These are phyloP conservation scores for Cyclocybe aegerita DNA, from an alignment of 768 basidiomycete genomes.

Conservation along the genomic window DNA sequence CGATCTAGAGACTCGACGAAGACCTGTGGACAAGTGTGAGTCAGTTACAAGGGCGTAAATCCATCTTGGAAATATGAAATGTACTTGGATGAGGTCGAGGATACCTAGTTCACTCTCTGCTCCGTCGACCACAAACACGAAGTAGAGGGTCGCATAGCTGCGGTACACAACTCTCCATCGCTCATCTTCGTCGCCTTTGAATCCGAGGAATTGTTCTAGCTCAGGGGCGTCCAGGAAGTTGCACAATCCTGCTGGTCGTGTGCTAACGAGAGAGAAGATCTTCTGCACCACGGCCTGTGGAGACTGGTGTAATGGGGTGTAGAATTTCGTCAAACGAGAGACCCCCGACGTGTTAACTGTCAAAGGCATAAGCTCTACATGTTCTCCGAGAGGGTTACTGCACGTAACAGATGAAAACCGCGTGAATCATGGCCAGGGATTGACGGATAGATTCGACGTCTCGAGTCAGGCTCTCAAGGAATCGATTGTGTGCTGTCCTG, in stretches of 20 bases:
- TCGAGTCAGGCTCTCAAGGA: not conserved
- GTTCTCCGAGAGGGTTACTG: not conserved
- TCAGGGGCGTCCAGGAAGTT: conserved; percentile 96
- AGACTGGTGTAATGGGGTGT: conserved; percentile 72
- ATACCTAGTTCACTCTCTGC: conserved; percentile 97
- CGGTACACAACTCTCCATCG: conserved; percentile 89
- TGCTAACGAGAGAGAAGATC: conserved; percentile 86
- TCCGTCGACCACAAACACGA: conserved; percentile 95
- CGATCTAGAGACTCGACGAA: conserved; percentile 96
- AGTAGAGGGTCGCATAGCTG: conserved; percentile 94
- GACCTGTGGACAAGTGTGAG: conserved; percentile 53
- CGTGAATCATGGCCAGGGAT: conserved; percentile 65
- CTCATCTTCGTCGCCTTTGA: conserved; percentile 51
- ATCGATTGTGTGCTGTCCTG: too few relatives aligned
- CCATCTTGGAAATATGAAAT: conserved; percentile 16
- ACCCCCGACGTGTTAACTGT: conserved; percentile 93
- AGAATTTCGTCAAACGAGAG: conserved; percentile 85
- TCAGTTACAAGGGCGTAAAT: not conserved
- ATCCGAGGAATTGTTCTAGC: conserved; percentile 71
- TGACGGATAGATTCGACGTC: too few relatives aligned
- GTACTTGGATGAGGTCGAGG: conserved; percentile 92
- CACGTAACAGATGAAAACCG: conserved; percentile 77
- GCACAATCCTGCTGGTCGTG: conserved; percentile 81
- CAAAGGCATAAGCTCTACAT: conserved; percentile 5
- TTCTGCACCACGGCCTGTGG: conserved; percentile 74